Evolutionary conservation across 139 green algal genomes (phyloP), one percentile per base, ranked within the genome.

Genomic region (Pseudopediastrum boryanum): DNA sequence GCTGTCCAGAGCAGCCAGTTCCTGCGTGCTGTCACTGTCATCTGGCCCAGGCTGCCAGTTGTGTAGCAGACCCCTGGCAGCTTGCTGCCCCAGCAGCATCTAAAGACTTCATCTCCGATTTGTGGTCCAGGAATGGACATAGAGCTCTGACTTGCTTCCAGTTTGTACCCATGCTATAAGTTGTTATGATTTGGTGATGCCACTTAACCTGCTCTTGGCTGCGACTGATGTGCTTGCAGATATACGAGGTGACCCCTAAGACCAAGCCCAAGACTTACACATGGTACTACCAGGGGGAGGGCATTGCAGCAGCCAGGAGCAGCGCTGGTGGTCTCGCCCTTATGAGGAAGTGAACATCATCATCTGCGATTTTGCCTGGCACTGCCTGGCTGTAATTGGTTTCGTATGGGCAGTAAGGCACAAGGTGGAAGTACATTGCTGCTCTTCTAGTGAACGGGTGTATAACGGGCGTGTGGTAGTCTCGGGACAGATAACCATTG

Each of bases 221-320:
- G 38, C 64, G 31, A n/a, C 64, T 77, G 25, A 48, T 66, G 70
- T 27, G 61, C 13, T 23, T 42, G 4, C 80, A 85, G 81, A 71
- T 83, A 8, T 83, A 52, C 51, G 59, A 79, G 43, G 69, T 86
- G 25, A 78, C 33, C 0, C 81, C 81, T 43, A 83, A 82, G 51
- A 83, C 81, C 13, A 86, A 86, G 75, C 81, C 75, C 41, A 86
- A 86, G 71, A 86, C 75, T 23, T 86, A 86, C 81, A 83, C 75
- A 9, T 86, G 80, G 35, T 86, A 74, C 69, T 81, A 73, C 58
- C 63, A 80, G 35, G 69, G 25, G 3, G 12, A 46, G 10, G 48
- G 62, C 69, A 62, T 83, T 29, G 69, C 75, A 39, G 74, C 68
- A 33, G 81, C 75, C 6, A 51, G 81, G 6, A 83, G 75, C 81